Evolutionary conservation across 1,139 yeast genomes (phyloP), one percentile per base, ranked within the genome.

Genomic region (Pichia terricola): DNA sequence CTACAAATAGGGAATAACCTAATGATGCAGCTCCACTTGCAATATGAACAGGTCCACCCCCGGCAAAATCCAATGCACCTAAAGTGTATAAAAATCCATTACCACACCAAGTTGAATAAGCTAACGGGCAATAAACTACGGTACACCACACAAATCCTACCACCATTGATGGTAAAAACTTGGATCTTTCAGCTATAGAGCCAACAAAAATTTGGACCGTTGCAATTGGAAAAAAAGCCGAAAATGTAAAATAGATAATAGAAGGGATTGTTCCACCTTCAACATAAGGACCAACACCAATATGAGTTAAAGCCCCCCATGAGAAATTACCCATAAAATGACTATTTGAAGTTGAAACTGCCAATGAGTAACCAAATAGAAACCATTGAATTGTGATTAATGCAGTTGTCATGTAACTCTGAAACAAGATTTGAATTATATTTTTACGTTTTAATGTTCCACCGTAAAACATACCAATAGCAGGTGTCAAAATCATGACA

Each of bases 21-120:
- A 69, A 54, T 2, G 73, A 66, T 2, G 69, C 68, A 39, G 65
- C 64, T 43, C 74, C 74, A 11, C 69, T 61, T 3, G 73, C 68
- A 44, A 70, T 66, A 57, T 70, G 75, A 34, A 70, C 75, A 4
- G 74, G 74, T 43, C 74, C 74, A 46, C 75, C 75, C 45, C 75
- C 75, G 2, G 74, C 74, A 50, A 69, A 69, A 54, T 70, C 75
- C 43, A 70, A 59, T 5, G 65, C 67, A 10, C 75, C 75, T 38
- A 70, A 54, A 33, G 60, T 63, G 44, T 55, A 61, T 41, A 70
- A 58, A 70, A 72, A 70, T 25, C 75, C 75, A 48, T 68, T 67
- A 6, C 55, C 57, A 39, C 63, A 64, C 75, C 75, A 70, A 7
- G 70, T 68, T 62, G 73, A 64, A 52, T 65, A 70, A 0, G 74